phyloP scores from a whole-genome alignment of 2,329 filamentous ascomycete genomes.

The Fusarium hainanense region DNA sequence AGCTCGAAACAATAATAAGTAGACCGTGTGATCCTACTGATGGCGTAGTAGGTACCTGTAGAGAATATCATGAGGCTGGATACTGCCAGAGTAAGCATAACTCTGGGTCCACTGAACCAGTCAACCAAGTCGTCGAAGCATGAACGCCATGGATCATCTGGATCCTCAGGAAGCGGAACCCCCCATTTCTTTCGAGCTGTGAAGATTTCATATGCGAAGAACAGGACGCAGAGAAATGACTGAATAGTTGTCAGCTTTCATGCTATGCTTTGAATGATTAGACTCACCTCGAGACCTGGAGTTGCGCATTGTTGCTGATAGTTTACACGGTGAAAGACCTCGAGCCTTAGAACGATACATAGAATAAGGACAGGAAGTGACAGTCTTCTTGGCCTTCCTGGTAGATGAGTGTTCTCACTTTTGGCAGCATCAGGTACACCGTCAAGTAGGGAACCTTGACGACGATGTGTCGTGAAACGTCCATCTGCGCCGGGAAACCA shows the following conservation, averaged over 20 bases:
- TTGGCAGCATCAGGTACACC: constrained; percentile 46
- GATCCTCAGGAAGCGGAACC: constrained; percentile 47
- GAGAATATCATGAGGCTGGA: constrained; percentile 54
- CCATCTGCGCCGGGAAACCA: constrained; percentile 61
- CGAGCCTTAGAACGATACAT: constrained; percentile 60
- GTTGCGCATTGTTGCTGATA: constrained; percentile 62
- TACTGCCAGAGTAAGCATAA: constrained; percentile 51
- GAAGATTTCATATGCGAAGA: constrained; percentile 59
- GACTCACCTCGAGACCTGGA: constrained; percentile 60
- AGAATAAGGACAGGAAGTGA: constrained; percentile 58
- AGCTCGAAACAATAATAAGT: constrained; percentile 63
- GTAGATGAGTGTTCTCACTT: constrained; percentile 51
- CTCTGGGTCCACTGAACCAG: constrained; percentile 59
- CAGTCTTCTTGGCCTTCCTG: constrained; percentile 60
- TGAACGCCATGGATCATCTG: constrained; percentile 62
- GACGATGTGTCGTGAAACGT: constrained; percentile 54
- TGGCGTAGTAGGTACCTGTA: constrained; percentile 56
- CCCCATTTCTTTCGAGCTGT: constrained; percentile 50
- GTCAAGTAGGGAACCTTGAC: constrained; percentile 37
- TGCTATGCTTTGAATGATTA: neutral
- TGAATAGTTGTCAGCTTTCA: constrained; percentile 40
- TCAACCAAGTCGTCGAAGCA: constrained; percentile 59
- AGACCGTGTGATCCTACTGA: constrained; percentile 55
- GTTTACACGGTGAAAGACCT: constrained; percentile 59
- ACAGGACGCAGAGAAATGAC: constrained; percentile 60